Evolutionary conservation across 345 rosid genomes (phyloP).

Genomic region (Eucalyptus brandiana): DNA sequence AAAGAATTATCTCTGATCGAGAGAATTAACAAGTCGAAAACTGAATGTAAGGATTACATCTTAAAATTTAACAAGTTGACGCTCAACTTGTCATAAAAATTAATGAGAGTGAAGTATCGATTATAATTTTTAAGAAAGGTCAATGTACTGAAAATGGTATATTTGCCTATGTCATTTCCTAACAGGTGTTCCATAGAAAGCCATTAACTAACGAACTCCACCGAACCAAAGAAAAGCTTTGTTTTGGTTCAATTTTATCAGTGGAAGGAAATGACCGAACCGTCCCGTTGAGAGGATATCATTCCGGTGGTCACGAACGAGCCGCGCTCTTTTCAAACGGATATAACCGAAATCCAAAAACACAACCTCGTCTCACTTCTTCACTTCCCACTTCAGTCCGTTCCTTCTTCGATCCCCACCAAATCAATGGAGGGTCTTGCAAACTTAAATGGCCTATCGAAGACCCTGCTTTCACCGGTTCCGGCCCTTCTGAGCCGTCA

Average conservation of each 20-base stretch:
- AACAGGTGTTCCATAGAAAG: neutral
- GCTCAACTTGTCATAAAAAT: neutral
- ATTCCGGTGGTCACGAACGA: conserved; percentile 14
- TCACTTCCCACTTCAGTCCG: neutral
- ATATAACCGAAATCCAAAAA: neutral
- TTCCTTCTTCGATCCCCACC: neutral
- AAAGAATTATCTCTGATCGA: fast-evolving
- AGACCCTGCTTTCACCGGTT: conserved; percentile 1
- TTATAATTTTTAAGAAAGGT: neutral
- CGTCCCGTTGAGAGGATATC: conserved; percentile 21
- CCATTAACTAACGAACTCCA: neutral
- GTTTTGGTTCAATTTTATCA: neutral
- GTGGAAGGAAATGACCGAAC: conserved; percentile 2
- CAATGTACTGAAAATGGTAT: neutral
- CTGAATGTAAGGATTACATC: neutral
- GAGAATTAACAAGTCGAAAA: neutral
- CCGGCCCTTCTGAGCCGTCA: conserved; percentile 5
- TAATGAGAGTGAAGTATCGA: neutral
- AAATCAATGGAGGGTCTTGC: conserved; percentile 31
- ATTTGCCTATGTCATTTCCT: neutral
- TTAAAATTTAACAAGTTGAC: neutral
- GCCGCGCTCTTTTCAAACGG: neutral
- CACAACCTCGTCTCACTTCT: neutral
- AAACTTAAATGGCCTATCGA: conserved; percentile 22
- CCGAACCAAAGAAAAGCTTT: neutral